Percentiles rank a stretch among this genome's conserved stretches.
These are phyloP conservation scores for Penicillium italicum DNA, from an alignment of 2,329 filamentous ascomycete species.

Conservation along the genomic window DNA sequence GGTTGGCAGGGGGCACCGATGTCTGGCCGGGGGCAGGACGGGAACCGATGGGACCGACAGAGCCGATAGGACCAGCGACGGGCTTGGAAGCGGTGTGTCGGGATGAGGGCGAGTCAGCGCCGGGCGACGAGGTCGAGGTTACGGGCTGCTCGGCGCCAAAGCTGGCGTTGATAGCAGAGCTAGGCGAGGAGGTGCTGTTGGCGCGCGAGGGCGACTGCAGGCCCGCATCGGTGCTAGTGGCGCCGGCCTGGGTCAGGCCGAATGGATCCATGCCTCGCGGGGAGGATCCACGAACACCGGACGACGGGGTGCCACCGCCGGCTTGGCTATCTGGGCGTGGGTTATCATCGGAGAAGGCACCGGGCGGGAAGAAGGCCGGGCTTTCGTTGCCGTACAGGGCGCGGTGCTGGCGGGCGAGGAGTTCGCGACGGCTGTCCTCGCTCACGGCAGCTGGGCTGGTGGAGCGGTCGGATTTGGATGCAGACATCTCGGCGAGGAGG, in stretches of 20 bases:
- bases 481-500: conserved; percentile 65
- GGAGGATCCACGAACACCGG: conserved; percentile 67
- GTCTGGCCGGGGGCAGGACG: conserved; percentile 65
- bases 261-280: conserved; percentile 75
- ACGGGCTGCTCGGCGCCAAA: conserved; percentile 61
- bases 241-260: conserved; percentile 52
- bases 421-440: conserved; percentile 91
- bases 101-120: conserved; percentile 67
- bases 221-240: conserved; percentile 35
- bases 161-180: conserved; percentile 41
- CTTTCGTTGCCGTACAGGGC: conserved; percentile 80
- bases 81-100: conserved; percentile 55
- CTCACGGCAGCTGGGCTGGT: conserved; percentile 83
- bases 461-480: conserved; percentile 78
- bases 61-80: conserved; percentile 53
- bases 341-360: conserved; percentile 65
- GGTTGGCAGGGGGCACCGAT: conserved; percentile 48
- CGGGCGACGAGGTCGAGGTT: conserved; percentile 82
- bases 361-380: conserved; percentile 63
- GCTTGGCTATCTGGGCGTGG: conserved; percentile 64
- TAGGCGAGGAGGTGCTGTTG: conserved; percentile 80
- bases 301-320: conserved; percentile 56
- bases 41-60: conserved; percentile 90
- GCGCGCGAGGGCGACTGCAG: conserved; percentile 62
- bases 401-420: conserved; percentile 93